Conservation (phyloP, 306 rosid species). For the Trifolium dubium region DNA sequence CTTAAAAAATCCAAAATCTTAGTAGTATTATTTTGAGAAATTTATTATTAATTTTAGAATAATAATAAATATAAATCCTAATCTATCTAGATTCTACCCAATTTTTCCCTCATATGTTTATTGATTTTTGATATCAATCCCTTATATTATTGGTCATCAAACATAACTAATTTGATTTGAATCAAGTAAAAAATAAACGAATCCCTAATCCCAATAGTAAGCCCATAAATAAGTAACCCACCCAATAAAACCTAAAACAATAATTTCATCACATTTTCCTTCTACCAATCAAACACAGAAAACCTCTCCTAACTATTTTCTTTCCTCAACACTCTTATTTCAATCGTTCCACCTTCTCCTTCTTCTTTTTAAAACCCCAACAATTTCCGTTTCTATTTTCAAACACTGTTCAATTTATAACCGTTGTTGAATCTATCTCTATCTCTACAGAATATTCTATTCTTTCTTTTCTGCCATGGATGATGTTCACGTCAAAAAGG, state of each 20-base stretch:
- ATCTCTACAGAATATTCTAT: not conserved
- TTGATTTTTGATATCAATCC: too few species aligned
- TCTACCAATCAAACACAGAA: not conserved
- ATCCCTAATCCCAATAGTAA: too few species aligned
- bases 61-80: too few species aligned
- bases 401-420: not conserved
- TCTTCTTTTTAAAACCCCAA: too few species aligned
- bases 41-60: too few species aligned
- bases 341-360: not conserved
- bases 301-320: not conserved
- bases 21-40: too few species aligned
- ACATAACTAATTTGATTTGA: too few species aligned
- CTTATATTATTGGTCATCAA: too few species aligned
- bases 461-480: slow-evolving; percentile 47
- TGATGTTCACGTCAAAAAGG: slow-evolving; percentile 45
- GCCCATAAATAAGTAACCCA: not conserved
- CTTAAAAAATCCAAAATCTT: too few species aligned
- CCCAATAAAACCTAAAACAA: not conserved
- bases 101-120: too few species aligned
- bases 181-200: too few species aligned
- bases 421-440: not conserved
- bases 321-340: not conserved
- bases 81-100: too few species aligned
- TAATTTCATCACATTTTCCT: not conserved
- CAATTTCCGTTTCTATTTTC: not conserved